phyloP scores from a whole-genome alignment of 371 early-diverging fungal species.

The Rhizopus delemar region DNA sequence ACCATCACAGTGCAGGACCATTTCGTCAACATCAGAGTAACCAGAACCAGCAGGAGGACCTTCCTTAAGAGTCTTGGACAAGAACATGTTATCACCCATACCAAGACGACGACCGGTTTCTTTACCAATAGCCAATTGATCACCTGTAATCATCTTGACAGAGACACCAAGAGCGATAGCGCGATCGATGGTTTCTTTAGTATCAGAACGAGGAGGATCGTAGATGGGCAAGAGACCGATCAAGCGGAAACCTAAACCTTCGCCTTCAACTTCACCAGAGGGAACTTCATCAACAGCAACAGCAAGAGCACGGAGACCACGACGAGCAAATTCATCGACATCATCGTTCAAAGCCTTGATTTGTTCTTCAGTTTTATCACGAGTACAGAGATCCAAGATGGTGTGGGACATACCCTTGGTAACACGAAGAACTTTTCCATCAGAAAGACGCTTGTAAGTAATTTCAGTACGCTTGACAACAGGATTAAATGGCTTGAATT shows the following conservation, averaged over 20 bases:
- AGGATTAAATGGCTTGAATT: slow-evolving; percentile 90
- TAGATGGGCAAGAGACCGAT: slow-evolving; percentile 42
- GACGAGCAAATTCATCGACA: slow-evolving; percentile 74
- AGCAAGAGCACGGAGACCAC: slow-evolving; percentile 85
- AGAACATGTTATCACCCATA: too few species aligned
- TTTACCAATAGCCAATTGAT: slow-evolving; percentile 90
- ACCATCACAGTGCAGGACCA: slow-evolving; percentile 77
- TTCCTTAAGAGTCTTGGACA: slow-evolving; percentile 63
- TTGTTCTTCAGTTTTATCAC: slow-evolving; percentile 66
- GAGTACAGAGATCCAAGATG: slow-evolving; percentile 70
- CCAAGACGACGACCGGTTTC: slow-evolving; percentile 71
- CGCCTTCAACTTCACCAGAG: slow-evolving; percentile 44
- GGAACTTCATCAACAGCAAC: slow-evolving; percentile 73
- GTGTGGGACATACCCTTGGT: slow-evolving; percentile 79
- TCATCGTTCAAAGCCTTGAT: slow-evolving; percentile 62
- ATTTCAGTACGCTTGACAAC: slow-evolving; percentile 86
- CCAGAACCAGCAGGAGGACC: slow-evolving; percentile 71
- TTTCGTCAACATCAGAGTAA: slow-evolving; percentile 75
- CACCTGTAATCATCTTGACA: slow-evolving; percentile 96
- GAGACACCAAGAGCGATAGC: slow-evolving; percentile 85
- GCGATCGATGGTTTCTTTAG: slow-evolving; percentile 82
- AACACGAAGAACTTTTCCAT: slow-evolving; percentile 65
- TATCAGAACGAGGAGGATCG: slow-evolving; percentile 80
- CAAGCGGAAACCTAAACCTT: slow-evolving; percentile 56
- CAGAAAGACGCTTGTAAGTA: slow-evolving; percentile 63